Base-by-base conservation (phyloP, 164 flowering plant genomes). In the Piper betle region DNA sequence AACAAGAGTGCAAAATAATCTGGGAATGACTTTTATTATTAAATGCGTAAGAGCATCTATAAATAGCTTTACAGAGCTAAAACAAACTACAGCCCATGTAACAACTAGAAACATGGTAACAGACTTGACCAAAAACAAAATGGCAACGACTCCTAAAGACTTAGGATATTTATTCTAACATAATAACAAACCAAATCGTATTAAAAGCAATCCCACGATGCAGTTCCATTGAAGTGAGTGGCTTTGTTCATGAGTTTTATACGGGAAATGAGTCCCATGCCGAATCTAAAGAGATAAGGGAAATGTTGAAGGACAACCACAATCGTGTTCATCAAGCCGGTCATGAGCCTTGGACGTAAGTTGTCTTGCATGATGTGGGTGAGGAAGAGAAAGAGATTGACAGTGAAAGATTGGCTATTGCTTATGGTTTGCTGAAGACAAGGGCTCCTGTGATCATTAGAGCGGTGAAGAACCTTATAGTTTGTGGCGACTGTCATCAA, bases 391-490 rank as follows among this genome's bases (percentile, higher is more conserved):
- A 75, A 68, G 68, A 57, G 42, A 55, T 25, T 58, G 71, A 77
- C 38, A 77, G 76, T 60, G 81, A 78, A 68, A 63, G 81, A 64
- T 39, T 78, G 42, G 81, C 81, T 41, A 73, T 78, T 63, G 78
- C 81, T 33, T 78, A 42, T 65, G 81, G 81, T 15, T 55, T 78
- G 62, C 58, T 75, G 68, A 78, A 78, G 66, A 73, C 75, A 1
- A 68, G 72, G 64, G 72, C 74, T 15, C 76, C 80, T 0, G 65
- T 57, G 42, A 71, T 63, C 10, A 78, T 78, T 66, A 58, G 75
- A 60, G 72, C 72, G 52, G 77, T 74, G 48, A 78, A 78, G 73
- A 78, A 78, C 62, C 62, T 78, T 39, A 68, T 78, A 48, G 72
- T 75, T 39, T 78, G 81, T 60, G 66, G 53, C 16, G 78, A 74